Evolutionary conservation across 441 rosid species (phyloP).

Genomic region (Daphne laureola): DNA sequence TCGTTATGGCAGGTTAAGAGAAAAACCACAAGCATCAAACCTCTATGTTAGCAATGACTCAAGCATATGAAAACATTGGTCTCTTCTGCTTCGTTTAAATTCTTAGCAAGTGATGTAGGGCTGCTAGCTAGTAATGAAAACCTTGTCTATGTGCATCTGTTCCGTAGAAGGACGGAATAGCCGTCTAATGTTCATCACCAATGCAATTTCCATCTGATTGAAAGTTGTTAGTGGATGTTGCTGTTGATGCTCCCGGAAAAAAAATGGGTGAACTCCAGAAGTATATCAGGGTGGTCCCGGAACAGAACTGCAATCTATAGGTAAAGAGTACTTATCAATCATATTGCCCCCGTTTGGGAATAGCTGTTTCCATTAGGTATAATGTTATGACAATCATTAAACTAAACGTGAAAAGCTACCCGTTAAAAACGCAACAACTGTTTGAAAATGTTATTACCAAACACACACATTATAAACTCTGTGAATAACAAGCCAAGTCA

Average conservation of each 20-base stretch:
- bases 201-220: slow-evolving; percentile 47
- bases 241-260: slow-evolving; percentile 78
- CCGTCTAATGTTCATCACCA: slow-evolving; percentile 61
- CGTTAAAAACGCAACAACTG: too few species aligned
- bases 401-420: too few species aligned
- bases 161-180: slow-evolving; percentile 53
- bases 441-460: too few species aligned
- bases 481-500: neutral
- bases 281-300: slow-evolving; percentile 78
- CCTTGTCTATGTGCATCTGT: slow-evolving; percentile 67
- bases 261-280: slow-evolving; percentile 77
- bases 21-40: too few species aligned
- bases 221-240: slow-evolving; percentile 41
- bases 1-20: too few species aligned
- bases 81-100: too few species aligned
- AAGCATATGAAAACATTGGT: too few species aligned
- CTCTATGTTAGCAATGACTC: too few species aligned
- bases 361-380: too few species aligned
- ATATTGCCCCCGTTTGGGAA: too few species aligned
- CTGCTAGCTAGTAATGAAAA: slow-evolving; percentile 21
- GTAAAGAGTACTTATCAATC: slow-evolving; percentile 6
- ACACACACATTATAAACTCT: too few species aligned
- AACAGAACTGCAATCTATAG: slow-evolving; percentile 83
- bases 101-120: slow-evolving; percentile 10
- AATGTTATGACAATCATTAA: too few species aligned